phyloP scores from a whole-genome alignment of 2,329 filamentous ascomycete species.

The Sclerotinia glacialis region DNA sequence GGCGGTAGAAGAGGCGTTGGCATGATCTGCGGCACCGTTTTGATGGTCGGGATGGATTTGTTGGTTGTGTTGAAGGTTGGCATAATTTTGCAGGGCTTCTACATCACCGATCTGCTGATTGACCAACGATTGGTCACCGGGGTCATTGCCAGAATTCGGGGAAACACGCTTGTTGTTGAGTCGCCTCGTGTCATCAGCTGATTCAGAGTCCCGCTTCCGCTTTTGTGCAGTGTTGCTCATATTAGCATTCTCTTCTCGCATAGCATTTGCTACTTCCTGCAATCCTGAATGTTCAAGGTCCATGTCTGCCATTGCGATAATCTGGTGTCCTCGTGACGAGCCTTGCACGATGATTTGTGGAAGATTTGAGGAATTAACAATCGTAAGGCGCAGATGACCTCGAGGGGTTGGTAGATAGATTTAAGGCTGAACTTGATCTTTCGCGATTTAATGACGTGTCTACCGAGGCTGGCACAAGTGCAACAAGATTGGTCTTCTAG shows the following conservation, averaged over 20 bases:
- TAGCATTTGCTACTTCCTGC: conserved; percentile 41
- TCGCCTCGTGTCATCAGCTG: conserved; percentile 40
- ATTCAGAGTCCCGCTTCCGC: conserved; percentile 40
- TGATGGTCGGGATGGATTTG: conserved; percentile 47
- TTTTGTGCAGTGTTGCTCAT: conserved; percentile 35
- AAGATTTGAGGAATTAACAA: conserved; percentile 16
- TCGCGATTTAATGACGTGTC: conserved; percentile 38
- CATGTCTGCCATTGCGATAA: conserved; percentile 38
- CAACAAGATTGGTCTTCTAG: conserved; percentile 27
- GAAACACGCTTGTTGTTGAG: conserved; percentile 39
- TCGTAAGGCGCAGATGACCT: conserved; percentile 39
- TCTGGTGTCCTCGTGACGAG: conserved; percentile 28
- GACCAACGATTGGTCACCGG: conserved; percentile 25
- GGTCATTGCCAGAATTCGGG: conserved; percentile 35
- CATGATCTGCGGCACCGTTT: conserved; percentile 51
- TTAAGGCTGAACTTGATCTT: conserved; percentile 36
- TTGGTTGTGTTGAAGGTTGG: conserved; percentile 47
- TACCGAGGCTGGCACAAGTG: conserved; percentile 38
- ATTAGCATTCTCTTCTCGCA: conserved; percentile 37
- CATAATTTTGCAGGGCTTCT: conserved; percentile 40
- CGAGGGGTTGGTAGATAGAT: conserved; percentile 36
- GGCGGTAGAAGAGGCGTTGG: conserved; percentile 52
- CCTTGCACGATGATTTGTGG: conserved; percentile 37
- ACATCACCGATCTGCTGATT: conserved; percentile 35
- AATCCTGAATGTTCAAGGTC: conserved; percentile 40